Percentiles rank a stretch among this genome's conserved stretches.
Evolutionary conservation across 1,284 basidiomycete genomes (phyloP).

Genomic region (Trametes versicolor): DNA sequence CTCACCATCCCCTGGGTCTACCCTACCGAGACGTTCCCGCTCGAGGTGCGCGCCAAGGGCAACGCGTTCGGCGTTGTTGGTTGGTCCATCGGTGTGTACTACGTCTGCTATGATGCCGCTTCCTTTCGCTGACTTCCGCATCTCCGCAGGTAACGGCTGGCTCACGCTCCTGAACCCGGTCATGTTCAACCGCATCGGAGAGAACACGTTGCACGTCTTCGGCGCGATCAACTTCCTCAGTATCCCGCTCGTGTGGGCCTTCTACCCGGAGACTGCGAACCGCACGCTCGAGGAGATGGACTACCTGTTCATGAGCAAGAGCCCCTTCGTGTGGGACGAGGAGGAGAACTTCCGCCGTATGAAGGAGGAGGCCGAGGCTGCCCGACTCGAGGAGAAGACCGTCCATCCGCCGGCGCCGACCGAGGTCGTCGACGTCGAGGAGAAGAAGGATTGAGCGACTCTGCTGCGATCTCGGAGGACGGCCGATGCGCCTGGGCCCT

Average conservation of each 20-base stretch:
- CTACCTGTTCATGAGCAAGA: constrained; percentile 55
- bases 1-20: constrained; percentile 63
- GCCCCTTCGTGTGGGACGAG: constrained; percentile 58
- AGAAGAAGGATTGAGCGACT: constrained; percentile 17
- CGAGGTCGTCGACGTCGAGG: constrained; percentile 18
- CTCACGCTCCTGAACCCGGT: constrained; percentile 49
- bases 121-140: not conserved
- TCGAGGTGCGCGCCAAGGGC: constrained; percentile 66
- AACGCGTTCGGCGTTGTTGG: constrained; percentile 64
- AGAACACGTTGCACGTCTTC: constrained; percentile 57
- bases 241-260: constrained; percentile 59
- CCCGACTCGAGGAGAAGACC: constrained; percentile 25
- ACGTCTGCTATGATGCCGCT: constrained; percentile 18
- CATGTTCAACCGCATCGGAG: constrained; percentile 47
- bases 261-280: constrained; percentile 63
- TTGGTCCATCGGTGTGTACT: constrained; percentile 59
- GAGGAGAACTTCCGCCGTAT: constrained; percentile 48
- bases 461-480: not conserved
- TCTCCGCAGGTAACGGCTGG: constrained; percentile 42
- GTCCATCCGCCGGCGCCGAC: constrained; percentile 15
- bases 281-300: constrained; percentile 63
- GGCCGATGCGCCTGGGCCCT: not conserved
- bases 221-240: constrained; percentile 57
- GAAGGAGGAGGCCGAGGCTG: constrained; percentile 41
- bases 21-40: constrained; percentile 66